Evolutionary conservation across 805 yeast species (phyloP).

Genomic region (Hanseniaspora valbyensis): DNA sequence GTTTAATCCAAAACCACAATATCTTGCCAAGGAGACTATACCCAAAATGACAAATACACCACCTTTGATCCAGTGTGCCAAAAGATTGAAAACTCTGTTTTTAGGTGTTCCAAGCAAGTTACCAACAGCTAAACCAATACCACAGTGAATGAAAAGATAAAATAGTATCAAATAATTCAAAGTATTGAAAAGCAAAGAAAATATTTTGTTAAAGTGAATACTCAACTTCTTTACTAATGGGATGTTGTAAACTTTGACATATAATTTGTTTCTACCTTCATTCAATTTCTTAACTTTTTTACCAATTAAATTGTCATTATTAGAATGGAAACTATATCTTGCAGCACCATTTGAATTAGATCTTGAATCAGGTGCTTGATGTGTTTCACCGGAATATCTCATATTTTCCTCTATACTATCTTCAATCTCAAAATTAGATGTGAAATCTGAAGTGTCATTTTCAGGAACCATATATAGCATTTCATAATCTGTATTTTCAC

Average conservation of each 20-base stretch:
- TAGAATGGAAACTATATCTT: conserved; percentile 12
- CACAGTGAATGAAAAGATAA: conserved; percentile 45
- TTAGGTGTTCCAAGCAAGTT: conserved; percentile 55
- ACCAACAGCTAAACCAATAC: conserved; percentile 50
- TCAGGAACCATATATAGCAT: conserved; percentile 12
- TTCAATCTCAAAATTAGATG: not conserved
- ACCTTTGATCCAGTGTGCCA: conserved; percentile 95
- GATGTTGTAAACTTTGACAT: conserved; percentile 31
- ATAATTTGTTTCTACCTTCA: conserved; percentile 28
- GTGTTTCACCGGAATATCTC: conserved; percentile 21
- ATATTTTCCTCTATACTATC: not conserved
- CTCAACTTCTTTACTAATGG: conserved; percentile 21
- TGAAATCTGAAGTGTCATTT: not conserved
- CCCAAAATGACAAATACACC: conserved; percentile 77
- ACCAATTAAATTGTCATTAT: not conserved
- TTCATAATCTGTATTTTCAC: not conserved
- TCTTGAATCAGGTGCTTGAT: conserved; percentile 25
- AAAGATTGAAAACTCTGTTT: conserved; percentile 55
- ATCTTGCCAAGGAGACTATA: conserved; percentile 68
- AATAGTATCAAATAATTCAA: conserved; percentile 58
- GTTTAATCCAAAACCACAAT: conserved; percentile 65
- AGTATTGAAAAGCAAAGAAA: conserved; percentile 35
- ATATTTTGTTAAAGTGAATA: conserved; percentile 22
- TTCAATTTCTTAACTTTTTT: not conserved
- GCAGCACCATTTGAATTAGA: conserved; percentile 17